These are phyloP conservation scores for Vicia villosa DNA, from an alignment of 306 rosid species.

Conservation along the genomic window DNA sequence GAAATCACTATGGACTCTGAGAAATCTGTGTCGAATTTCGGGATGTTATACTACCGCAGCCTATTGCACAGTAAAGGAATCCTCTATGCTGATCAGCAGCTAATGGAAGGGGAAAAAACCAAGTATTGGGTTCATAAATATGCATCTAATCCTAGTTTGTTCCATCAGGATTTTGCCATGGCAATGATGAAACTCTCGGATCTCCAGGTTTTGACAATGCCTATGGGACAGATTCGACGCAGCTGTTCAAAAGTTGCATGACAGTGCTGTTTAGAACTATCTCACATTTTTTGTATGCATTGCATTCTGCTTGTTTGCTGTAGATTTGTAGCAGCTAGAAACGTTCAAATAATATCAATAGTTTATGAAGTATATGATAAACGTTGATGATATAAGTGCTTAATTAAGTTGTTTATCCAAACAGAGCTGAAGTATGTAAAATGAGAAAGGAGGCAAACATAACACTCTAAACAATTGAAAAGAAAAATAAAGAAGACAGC, in stretches of 20 bases:
- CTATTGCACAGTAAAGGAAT: constrained; percentile 44
- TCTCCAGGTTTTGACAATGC: constrained; percentile 45
- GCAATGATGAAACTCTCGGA: constrained; percentile 53
- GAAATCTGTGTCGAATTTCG: constrained; percentile 37
- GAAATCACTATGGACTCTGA: constrained; percentile 29
- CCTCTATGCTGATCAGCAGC: constrained; percentile 51
- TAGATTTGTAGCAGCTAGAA: neutral
- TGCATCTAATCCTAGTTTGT: constrained; percentile 41
- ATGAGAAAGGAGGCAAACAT: neutral
- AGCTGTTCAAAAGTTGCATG: constrained; percentile 46
- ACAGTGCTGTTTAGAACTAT: constrained; percentile 14
- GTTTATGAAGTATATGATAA: too few relatives aligned
- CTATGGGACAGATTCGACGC: constrained; percentile 46
- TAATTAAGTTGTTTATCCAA: too few relatives aligned
- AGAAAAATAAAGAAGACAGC: constrained; percentile 8
- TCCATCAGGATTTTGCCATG: constrained; percentile 40
- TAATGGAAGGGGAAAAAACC: constrained; percentile 40
- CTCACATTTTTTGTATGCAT: constrained; percentile 7
- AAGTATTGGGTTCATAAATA: constrained; percentile 43
- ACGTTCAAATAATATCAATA: neutral
- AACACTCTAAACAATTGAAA: constrained; percentile 16
- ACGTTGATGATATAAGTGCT: too few relatives aligned
- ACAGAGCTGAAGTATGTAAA: too few relatives aligned
- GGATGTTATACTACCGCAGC: constrained; percentile 33
- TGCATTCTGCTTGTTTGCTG: constrained; percentile 1